Base-by-base conservation (phyloP, 2,329 filamentous ascomycete genomes). In the Delphinella strobiligena region DNA sequence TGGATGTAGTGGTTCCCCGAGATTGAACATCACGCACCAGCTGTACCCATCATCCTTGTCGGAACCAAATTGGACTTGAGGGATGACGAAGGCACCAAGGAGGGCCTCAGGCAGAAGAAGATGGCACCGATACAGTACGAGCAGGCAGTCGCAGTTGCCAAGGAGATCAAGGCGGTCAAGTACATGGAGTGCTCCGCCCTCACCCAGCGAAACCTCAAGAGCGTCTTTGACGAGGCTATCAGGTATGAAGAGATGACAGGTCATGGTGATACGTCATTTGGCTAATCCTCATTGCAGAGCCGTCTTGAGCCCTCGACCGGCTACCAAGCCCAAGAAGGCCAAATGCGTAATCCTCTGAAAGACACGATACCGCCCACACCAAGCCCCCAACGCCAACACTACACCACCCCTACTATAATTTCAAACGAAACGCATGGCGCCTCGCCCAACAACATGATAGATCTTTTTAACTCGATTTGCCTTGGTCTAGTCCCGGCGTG, bases 101-200 rank as follows among this genome's bases (percentile, higher is more conserved):
- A 93, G 52, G 80, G 78, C 49, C 73, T 98, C 53, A 77, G 84
- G 51, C 75, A 85, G 60, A 91, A 93, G 74, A 83, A 88, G 63
- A 95, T 94, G 88, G 82, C 91, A 53, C 86, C 91, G n/a, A 88
- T 96, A 45, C 81, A 85, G 39, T 96, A 93, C 63, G 86, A 94
- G 61, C 84, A 93, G 63, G 91, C 87, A 30, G 72, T 94, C 47
- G 68, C 80, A 49, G 83, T 89, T 48, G 86, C 87, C 47, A 93
- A 93, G 68, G 88, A 95, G 55, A 95, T 98, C 64, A 82, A 78
- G 59, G 89, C 91, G 34, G 84, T 91, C 67, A 96, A 95, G 68
- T 98, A 98, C 66, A 74, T 96, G 31, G 91, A 98, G 67, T 98
- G 91, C 68, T 96, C 91, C 38, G 91, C 91, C 35, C 70, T 98